phyloP scores from a whole-genome alignment of 352 stramenopile genomes.

The Globisporangium radiosum region DNA sequence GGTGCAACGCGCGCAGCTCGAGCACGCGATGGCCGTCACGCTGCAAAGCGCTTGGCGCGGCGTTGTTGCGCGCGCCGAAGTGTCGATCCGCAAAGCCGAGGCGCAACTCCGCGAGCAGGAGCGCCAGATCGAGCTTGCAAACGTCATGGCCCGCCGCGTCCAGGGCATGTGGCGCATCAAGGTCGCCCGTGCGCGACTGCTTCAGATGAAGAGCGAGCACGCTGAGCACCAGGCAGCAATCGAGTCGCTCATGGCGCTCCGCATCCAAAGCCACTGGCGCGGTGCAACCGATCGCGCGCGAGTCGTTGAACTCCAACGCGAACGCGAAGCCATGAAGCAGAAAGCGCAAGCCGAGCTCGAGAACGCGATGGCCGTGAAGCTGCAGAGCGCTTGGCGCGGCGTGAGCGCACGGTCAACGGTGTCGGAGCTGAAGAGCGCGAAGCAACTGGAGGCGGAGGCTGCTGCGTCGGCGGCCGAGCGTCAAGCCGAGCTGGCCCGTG shows the following conservation, averaged over 20 bases:
- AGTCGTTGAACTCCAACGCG: neutral
- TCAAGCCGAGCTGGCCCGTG: neutral
- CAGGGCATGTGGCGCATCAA: slow-evolving; percentile 26
- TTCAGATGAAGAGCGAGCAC: slow-evolving; percentile 1
- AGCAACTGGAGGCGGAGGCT: neutral
- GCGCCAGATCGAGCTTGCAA: slow-evolving; percentile 4
- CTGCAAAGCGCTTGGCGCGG: slow-evolving; percentile 17
- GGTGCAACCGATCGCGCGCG: neutral
- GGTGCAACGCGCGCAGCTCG: slow-evolving; percentile 6
- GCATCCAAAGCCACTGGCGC: slow-evolving; percentile 7
- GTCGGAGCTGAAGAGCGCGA: slow-evolving; percentile 4
- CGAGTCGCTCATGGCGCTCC: slow-evolving; percentile 12
- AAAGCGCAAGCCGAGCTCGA: slow-evolving; percentile 3
- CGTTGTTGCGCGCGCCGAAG: slow-evolving; percentile 7
- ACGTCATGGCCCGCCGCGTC: slow-evolving; percentile 20
- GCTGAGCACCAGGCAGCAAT: neutral
- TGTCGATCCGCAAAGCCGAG: slow-evolving; percentile 4
- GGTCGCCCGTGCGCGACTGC: neutral
- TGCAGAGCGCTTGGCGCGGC: slow-evolving; percentile 16
- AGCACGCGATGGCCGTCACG: slow-evolving; percentile 14
- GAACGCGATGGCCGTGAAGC: slow-evolving; percentile 15
- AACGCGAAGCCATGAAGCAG: neutral
- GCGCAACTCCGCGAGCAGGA: slow-evolving; percentile 13
- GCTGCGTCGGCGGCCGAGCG: neutral
- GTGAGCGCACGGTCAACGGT: slow-evolving; percentile 10